Evolutionary conservation across 1,284 basidiomycete genomes (phyloP).

Genomic region (Melampsora larici-populina): DNA sequence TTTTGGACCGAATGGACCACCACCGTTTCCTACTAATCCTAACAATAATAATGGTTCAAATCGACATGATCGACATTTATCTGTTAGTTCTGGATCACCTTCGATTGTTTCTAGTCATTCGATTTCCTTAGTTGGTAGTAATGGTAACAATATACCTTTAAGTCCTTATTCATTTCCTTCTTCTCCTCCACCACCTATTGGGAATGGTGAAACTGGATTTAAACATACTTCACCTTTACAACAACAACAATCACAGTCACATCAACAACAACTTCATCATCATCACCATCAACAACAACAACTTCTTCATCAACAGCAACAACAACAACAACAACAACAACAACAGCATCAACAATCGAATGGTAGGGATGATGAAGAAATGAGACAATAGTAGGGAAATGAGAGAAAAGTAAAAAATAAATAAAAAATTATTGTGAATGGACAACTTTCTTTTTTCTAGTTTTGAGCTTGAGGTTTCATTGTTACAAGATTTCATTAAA

Average conservation of each 20-base stretch:
- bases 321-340: not conserved
- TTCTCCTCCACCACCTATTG: not conserved
- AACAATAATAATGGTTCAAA: not conserved
- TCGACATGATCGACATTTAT: conserved; percentile 29
- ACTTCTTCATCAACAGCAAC: not conserved
- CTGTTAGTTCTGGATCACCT: conserved; percentile 39
- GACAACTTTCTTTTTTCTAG: no score
- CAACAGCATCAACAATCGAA: not conserved
- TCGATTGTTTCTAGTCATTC: conserved; percentile 32
- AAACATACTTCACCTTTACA: conserved; percentile 3
- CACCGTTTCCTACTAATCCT: conserved; percentile 20
- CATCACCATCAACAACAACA: conserved; percentile 12
- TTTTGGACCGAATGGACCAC: conserved; percentile 29
- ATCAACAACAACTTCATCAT: conserved; percentile 8
- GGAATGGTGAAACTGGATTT: no score
- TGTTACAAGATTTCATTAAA: no score
- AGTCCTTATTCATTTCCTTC: conserved; percentile 22
- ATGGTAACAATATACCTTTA: not conserved
- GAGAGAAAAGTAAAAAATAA: no score
- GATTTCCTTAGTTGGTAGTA: conserved; percentile 2
- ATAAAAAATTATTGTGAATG: no score
- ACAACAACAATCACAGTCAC: conserved; percentile 8
- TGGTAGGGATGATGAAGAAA: not conserved
- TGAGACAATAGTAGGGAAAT: not conserved
- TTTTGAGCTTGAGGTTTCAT: no score